phyloP scores from a whole-genome alignment of 495 filamentous ascomycete genomes.

The Trichoderma asperelloides region DNA sequence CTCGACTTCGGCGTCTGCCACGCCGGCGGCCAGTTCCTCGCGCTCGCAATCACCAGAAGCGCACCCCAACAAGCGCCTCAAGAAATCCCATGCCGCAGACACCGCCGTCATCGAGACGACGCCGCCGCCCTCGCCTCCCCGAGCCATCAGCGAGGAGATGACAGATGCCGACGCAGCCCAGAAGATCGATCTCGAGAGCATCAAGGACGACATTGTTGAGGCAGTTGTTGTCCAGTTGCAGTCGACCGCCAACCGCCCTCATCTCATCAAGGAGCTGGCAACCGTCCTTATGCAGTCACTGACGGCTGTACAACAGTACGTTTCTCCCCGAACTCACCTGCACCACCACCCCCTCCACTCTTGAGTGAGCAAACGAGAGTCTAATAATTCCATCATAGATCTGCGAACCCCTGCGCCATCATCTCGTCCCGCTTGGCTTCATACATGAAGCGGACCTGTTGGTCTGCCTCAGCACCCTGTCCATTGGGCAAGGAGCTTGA shows the following conservation, averaged over 20 bases:
- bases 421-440: slow-evolving; percentile 84
- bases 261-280: slow-evolving; percentile 90
- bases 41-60: slow-evolving; percentile 31
- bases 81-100: slow-evolving; percentile 56
- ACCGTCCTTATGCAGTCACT: slow-evolving; percentile 65
- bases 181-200: slow-evolving; percentile 74
- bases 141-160: slow-evolving; percentile 26
- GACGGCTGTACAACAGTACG: slow-evolving; percentile 85
- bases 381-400: slow-evolving; percentile 45
- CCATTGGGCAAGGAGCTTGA: slow-evolving; percentile 89
- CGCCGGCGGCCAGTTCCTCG: slow-evolving; percentile 30
- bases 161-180: slow-evolving; percentile 23
- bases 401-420: slow-evolving; percentile 89
- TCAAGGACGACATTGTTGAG: slow-evolving; percentile 91
- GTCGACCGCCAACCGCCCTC: slow-evolving; percentile 84
- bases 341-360: neutral
- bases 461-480: slow-evolving; percentile 73
- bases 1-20: slow-evolving; percentile 47
- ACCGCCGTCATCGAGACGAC: slow-evolving; percentile 55
- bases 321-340: slow-evolving; percentile 11
- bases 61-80: slow-evolving; percentile 74
- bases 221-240: slow-evolving; percentile 86
- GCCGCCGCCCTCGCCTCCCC: slow-evolving; percentile 72
- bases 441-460: slow-evolving; percentile 77
- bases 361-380: slow-evolving; percentile 33